Percentiles rank a stretch among this genome's conserved stretches.
Evolutionary conservation across 345 rosid genomes (phyloP).

Genomic region (Xanthoceras sorbifolium): DNA sequence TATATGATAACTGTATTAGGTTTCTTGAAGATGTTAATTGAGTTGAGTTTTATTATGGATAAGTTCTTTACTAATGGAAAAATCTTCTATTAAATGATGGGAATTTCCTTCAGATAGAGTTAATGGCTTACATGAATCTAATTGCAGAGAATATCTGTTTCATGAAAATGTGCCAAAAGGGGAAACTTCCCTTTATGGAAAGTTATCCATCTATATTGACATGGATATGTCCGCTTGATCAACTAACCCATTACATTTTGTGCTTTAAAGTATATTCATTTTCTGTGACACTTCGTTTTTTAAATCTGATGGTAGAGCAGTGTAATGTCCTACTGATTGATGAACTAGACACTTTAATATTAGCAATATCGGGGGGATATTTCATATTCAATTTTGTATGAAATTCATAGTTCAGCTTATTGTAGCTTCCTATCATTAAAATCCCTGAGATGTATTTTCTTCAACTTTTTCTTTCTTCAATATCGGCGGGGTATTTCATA

Average conservation of each 20-base stretch:
- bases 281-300: neutral
- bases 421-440: neutral
- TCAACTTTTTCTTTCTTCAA: too few species aligned
- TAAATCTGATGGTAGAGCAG: neutral
- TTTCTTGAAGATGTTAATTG: neutral
- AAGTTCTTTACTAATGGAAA: neutral
- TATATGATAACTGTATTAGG: neutral
- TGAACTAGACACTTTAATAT: neutral
- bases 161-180: neutral
- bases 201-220: neutral
- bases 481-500: neutral
- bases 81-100: neutral
- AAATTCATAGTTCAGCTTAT: neutral
- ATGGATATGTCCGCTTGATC: neutral
- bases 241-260: neutral
- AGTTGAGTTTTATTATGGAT: neutral
- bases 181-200: neutral
- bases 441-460: neutral
- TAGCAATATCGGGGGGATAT: neutral
- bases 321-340: neutral
- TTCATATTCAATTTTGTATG: neutral
- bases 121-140: neutral
- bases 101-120: neutral
- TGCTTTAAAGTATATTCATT: neutral
- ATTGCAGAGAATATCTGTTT: neutral